Base-by-base conservation (phyloP, 305 asterid genomes). In the Stenogyne calaminthoides region DNA sequence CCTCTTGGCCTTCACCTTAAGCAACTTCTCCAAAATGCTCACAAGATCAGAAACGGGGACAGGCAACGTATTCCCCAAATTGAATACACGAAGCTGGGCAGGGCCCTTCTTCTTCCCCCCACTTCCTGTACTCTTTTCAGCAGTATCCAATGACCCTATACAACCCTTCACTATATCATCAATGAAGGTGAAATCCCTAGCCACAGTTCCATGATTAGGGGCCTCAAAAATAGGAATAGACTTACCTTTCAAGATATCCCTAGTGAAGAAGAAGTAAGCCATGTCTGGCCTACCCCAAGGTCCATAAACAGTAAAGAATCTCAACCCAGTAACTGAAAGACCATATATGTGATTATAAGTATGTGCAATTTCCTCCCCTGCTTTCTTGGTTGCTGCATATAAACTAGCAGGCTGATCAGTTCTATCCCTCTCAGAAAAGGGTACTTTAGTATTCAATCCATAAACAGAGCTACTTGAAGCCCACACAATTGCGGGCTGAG, bases 281-380 rank as follows among this genome's bases (percentile, higher is more conserved):
- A 88, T 89, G 20, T 89, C 92, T 0, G 95, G 95, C 74, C 95
- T 81, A 2, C 95, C 95, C 95, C 92, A 85, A 1, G 95, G 92
- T 42, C 95, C 95, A 72, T 89, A 89, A 10, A 89, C 95, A 0
- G 95, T 89, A 57, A 88, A 88, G 78, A 88, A 87, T 4, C 95
- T 76, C 74, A 88, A 75, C 5, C 90, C 92, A 1, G 95, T 88
- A 8, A 88, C 72, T 0, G 95, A 88, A 39, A 88, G 90, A 8
- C 92, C 95, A 20, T 88, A 76, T 9, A 88, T 88, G 61, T 87
- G 95, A 22, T 88, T 88, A 73, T 88, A 88, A 0, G 90, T 83
- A 61, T 86, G 91, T 3, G 90, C 91, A 60, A 88, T 86, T 63
- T 81, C 95, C 75, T 88, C 95, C 9, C 94, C 91, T 0, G 91